Conservation (phyloP, 2,329 filamentous ascomycete genomes). For the Ophiostoma ulmi region DNA sequence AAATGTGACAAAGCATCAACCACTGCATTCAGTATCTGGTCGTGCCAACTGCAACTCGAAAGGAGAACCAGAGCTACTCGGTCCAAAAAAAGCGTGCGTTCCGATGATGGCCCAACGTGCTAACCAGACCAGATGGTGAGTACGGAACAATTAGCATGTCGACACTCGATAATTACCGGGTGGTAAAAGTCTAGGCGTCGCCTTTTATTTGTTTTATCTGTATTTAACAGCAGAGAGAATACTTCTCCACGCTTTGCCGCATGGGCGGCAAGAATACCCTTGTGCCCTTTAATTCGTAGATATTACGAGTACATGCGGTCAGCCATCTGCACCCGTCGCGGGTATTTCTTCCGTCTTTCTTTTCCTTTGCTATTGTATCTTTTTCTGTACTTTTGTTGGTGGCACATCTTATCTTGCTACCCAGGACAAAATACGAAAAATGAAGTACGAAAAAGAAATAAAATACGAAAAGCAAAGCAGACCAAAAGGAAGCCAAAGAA, state of each 20-base stretch:
- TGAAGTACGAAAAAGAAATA: too few species aligned
- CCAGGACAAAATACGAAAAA: background rate
- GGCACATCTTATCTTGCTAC: background rate
- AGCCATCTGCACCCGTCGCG: background rate
- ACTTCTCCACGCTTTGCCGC: too few species aligned
- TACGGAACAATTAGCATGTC: too few species aligned
- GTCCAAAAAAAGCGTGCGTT: too few species aligned
- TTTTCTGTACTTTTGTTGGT: background rate
- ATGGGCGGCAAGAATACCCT: background rate
- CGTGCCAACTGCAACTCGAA: too few species aligned
- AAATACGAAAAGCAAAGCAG: background rate
- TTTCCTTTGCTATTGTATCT: background rate
- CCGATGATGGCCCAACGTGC: too few species aligned
- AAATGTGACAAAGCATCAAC: too few species aligned
- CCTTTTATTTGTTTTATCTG: background rate
- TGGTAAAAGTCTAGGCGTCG: too few species aligned
- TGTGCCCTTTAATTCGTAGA: background rate
- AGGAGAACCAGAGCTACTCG: too few species aligned
- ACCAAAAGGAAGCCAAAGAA: background rate
- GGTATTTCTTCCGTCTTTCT: background rate
- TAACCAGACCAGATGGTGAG: too few species aligned
- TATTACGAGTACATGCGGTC: background rate
- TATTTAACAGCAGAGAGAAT: background rate
- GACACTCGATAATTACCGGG: too few species aligned
- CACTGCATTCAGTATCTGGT: too few species aligned